Base-by-base conservation (phyloP, 1,284 basidiomycete species). In the Tremellales sp. region DNA sequence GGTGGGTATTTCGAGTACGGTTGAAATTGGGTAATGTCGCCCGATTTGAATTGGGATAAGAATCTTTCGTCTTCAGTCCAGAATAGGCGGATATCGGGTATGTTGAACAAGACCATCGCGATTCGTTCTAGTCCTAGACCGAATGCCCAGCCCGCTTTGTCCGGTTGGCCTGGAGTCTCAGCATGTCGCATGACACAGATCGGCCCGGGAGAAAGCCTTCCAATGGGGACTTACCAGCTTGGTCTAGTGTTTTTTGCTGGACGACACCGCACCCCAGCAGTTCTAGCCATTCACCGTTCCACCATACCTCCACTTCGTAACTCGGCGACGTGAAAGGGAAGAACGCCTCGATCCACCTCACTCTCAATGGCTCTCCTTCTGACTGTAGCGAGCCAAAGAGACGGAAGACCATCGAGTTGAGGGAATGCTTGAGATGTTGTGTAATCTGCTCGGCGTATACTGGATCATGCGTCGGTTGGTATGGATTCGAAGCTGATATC, bases 51-150 rank as follows among this genome's bases (percentile, higher is more conserved):
- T 63, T 99, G 96, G 10, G 81, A 80, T 26, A 87, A 75, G 80
- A 99, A 99, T 8, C 94, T 85, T 17, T 80, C 64, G 65, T 99
- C 96, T 45, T 78, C 74, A 2, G 92, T 93, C 96, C 96, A 99
- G 80, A 99, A 99, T 12, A 99, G 79, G n/a, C 96, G 87, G 65
- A 99, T 98, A 70, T 99, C 96, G 3, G 94, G 96, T 49, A 98
- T 96, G 15, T 85, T 87, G 75, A 87, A 98, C 46, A 99, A 82
- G 54, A 98, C 85, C 96, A 99, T 99, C 25, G 94, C 92, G 59
- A 98, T 96, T 22, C 96, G 84, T 70, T 99, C 96, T 40, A 99
- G 80, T 5, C 96, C 96, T 31, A 99, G 84, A 13, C 96, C 96
- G 64, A 97, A 98, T 0, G 96, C 96, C 96, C 96, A 99, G 22